phyloP scores from a whole-genome alignment of 805 yeast species.

The Candida maesae region DNA sequence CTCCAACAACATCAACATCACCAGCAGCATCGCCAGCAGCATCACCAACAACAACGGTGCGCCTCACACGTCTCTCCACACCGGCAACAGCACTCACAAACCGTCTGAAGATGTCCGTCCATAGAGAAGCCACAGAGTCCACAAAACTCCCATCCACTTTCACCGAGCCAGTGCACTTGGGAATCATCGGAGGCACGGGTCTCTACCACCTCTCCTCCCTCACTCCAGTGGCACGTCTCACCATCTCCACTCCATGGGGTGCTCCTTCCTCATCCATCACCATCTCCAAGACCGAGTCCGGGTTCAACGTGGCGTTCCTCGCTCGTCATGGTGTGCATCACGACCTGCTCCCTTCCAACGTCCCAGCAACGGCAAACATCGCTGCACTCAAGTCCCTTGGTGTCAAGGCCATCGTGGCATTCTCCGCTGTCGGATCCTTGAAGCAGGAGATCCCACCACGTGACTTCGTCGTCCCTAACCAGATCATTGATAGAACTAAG shows the following conservation, averaged over 20 bases:
- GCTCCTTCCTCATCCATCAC: constrained; percentile 92
- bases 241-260: constrained; percentile 96
- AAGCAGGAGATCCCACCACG: constrained; percentile 87
- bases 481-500: constrained; percentile 94
- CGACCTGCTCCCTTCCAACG: constrained; percentile 85
- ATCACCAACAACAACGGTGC: constrained; percentile 2
- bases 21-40: not conserved
- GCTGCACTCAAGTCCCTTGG: constrained; percentile 91
- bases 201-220: constrained; percentile 80
- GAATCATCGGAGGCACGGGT: constrained; percentile 98
- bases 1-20: not conserved
- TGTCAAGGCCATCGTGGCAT: constrained; percentile 84
- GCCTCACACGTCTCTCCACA: constrained; percentile 2
- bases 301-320: constrained; percentile 87
- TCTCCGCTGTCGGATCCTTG: constrained; percentile 94
- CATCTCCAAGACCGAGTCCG: constrained; percentile 69
- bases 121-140: constrained; percentile 20
- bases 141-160: constrained; percentile 43
- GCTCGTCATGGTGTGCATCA: constrained; percentile 94
- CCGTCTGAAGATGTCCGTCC: constrained; percentile 23
- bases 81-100: not conserved
- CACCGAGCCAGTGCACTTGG: constrained; percentile 69
- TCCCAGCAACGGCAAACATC: constrained; percentile 90
- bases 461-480: constrained; percentile 95
- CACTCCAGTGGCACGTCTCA: constrained; percentile 78